phyloP scores from a whole-genome alignment of 2,329 filamentous ascomycete genomes.

The Bipolaris sorokiniana region DNA sequence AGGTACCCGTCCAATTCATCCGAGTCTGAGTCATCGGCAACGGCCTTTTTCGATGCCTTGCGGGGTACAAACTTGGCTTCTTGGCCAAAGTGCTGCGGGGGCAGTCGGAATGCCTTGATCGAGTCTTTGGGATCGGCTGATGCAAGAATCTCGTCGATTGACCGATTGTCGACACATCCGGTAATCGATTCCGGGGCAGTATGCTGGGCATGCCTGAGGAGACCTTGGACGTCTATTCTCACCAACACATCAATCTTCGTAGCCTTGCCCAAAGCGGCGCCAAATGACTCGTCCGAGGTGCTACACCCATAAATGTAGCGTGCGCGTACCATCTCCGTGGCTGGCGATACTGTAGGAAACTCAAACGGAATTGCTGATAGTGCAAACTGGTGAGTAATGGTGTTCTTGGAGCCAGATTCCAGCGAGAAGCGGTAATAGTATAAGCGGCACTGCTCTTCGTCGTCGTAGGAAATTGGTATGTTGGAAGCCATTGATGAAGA shows the following conservation, averaged over 20 bases:
- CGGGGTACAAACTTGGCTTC: slow-evolving; percentile 69
- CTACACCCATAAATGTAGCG: slow-evolving; percentile 73
- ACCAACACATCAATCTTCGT: slow-evolving; percentile 70
- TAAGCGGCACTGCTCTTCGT: slow-evolving; percentile 70
- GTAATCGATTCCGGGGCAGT: slow-evolving; percentile 58
- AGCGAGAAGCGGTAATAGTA: slow-evolving; percentile 72
- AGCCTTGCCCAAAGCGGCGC: slow-evolving; percentile 66
- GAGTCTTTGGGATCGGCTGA: slow-evolving; percentile 56
- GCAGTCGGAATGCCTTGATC: slow-evolving; percentile 67
- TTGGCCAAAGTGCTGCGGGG: slow-evolving; percentile 67
- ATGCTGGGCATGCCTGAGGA: slow-evolving; percentile 61
- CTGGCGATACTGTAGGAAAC: slow-evolving; percentile 66
- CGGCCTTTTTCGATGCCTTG: slow-evolving; percentile 12
- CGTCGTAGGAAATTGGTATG: slow-evolving; percentile 44
- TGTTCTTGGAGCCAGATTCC: slow-evolving; percentile 33
- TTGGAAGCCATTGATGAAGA: slow-evolving; percentile 17
- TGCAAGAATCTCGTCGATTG: slow-evolving; percentile 59
- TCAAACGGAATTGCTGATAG: slow-evolving; percentile 70
- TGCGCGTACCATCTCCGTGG: slow-evolving; percentile 62
- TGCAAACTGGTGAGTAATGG: slow-evolving; percentile 68
- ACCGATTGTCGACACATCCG: slow-evolving; percentile 67
- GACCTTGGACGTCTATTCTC: slow-evolving; percentile 63
- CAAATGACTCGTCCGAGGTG: slow-evolving; percentile 63
- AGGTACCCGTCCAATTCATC: slow-evolving; percentile 71
- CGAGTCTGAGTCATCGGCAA: slow-evolving; percentile 4